These are phyloP conservation scores for Xylaria polymorpha DNA, from an alignment of 2,329 filamentous ascomycete genomes.

Conservation along the genomic window DNA sequence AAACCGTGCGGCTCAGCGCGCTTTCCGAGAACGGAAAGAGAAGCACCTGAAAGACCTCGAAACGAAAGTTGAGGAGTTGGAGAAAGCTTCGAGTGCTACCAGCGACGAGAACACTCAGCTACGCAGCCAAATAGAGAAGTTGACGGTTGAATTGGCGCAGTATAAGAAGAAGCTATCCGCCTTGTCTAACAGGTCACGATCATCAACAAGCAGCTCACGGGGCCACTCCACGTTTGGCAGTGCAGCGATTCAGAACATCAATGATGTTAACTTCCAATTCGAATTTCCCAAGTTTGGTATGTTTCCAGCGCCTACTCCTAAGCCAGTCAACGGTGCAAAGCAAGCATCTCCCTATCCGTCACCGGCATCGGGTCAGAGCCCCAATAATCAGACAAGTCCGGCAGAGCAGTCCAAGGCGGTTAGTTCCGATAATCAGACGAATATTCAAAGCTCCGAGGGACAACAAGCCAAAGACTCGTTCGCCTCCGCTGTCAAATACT, in stretches of 20 bases:
- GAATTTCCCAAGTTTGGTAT: constrained; percentile 95
- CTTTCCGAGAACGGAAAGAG: constrained; percentile 94
- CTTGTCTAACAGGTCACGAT: constrained; percentile 53
- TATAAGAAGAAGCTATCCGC: constrained; percentile 88
- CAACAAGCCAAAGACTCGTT: constrained; percentile 57
- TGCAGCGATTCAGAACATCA: constrained; percentile 68
- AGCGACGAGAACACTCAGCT: constrained; percentile 88
- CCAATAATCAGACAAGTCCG: constrained; percentile 52
- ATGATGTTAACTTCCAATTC: constrained; percentile 88
- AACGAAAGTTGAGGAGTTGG: constrained; percentile 77
- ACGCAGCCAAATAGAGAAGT: constrained; percentile 86
- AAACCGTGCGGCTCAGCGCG: constrained; percentile 90
- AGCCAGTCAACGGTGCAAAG: constrained; percentile 35
- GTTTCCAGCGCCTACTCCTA: constrained; percentile 62
- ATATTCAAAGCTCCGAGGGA: constrained; percentile 52
- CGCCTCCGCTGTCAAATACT: constrained; percentile 63
- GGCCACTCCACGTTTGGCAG: constrained; percentile 57
- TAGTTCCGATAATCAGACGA: constrained; percentile 51
- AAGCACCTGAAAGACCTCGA: constrained; percentile 89
- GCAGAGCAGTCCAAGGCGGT: constrained; percentile 49
- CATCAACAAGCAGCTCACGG: constrained; percentile 53
- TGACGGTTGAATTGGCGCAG: constrained; percentile 86
- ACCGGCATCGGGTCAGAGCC: constrained; percentile 46
- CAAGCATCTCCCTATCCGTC: constrained; percentile 44
- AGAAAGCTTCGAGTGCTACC: constrained; percentile 84